Percentiles rank a stretch among this genome's conserved stretches.
These are phyloP conservation scores for Colletotrichum sp. DNA, from an alignment of 2,329 filamentous ascomycete species.

Conservation along the genomic window DNA sequence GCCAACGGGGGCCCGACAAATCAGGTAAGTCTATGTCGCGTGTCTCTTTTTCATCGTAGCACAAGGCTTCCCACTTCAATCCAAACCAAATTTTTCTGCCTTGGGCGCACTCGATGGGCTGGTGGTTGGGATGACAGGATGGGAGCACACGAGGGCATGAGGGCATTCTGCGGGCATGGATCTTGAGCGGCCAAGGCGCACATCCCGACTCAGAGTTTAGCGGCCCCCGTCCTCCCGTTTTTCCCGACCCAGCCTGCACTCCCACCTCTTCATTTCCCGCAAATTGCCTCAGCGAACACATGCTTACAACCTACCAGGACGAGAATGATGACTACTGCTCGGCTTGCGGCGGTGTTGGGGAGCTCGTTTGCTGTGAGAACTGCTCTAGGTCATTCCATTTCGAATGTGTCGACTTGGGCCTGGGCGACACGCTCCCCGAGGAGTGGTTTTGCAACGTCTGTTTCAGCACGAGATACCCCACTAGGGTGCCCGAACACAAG, in stretches of 20 bases:
- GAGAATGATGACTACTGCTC: slow-evolving; percentile 93
- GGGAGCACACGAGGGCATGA: neutral
- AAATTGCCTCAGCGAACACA: slow-evolving; percentile 20
- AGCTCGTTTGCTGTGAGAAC: slow-evolving; percentile 91
- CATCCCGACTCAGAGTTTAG: slow-evolving; percentile 21
- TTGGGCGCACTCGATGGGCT: neutral
- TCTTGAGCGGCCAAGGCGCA: slow-evolving; percentile 7
- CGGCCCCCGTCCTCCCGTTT: slow-evolving; percentile 25
- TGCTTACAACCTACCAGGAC: slow-evolving; percentile 48
- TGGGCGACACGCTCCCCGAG: slow-evolving; percentile 69
- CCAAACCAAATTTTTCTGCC: neutral
- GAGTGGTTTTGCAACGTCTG: slow-evolving; percentile 89
- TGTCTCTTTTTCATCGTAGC: neutral
- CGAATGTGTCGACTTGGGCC: slow-evolving; percentile 82
- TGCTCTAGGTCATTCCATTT: slow-evolving; percentile 92
- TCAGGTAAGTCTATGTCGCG: slow-evolving; percentile 50
- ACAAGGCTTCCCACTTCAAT: neutral
- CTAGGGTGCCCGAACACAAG: slow-evolving; percentile 47
- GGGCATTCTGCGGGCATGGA: neutral
- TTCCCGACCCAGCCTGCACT: slow-evolving; percentile 29
- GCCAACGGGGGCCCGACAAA: slow-evolving; percentile 58
- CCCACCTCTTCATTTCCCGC: slow-evolving; percentile 15
- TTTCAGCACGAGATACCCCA: slow-evolving; percentile 53
- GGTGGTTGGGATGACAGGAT: neutral
- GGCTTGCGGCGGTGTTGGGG: slow-evolving; percentile 82